Evolutionary conservation across 2,329 filamentous ascomycete genomes (phyloP).

Genomic region (Cordyceps cateniannulata): DNA sequence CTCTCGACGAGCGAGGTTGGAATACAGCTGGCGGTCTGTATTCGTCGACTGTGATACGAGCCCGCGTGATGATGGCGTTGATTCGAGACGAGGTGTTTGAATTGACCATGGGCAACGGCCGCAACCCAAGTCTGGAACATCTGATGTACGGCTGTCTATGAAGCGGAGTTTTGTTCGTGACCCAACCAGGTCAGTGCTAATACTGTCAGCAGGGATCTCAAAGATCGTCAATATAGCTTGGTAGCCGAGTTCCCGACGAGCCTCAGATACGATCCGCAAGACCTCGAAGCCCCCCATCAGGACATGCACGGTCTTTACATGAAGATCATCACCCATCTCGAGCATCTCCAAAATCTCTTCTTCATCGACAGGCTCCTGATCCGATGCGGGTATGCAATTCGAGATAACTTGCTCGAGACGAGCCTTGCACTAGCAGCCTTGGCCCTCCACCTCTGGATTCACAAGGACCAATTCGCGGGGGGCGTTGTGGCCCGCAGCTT

Average conservation of each 20-base stretch:
- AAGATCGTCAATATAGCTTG: conserved; percentile 26
- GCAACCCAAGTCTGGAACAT: conserved; percentile 15
- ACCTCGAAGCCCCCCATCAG: conserved; percentile 27
- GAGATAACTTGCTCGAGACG: conserved; percentile 34
- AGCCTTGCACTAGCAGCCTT: conserved; percentile 42
- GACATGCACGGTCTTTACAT: conserved; percentile 31
- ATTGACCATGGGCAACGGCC: conserved; percentile 38
- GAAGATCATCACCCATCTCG: conserved; percentile 40
- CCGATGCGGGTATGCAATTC: conserved; percentile 32
- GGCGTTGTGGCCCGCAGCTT: conserved; percentile 32
- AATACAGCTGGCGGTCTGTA: conserved; percentile 38
- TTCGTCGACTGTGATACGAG: conserved; percentile 38
- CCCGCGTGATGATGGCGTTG: conserved; percentile 39
- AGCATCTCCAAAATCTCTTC: conserved; percentile 51
- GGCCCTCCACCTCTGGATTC: conserved; percentile 42
- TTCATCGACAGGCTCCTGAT: conserved; percentile 51
- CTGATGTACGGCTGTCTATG: conserved; percentile 16
- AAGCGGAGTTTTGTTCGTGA: not conserved
- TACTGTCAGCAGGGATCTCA: conserved; percentile 25
- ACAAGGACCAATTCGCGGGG: conserved; percentile 37
- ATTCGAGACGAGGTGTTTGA: conserved; percentile 55
- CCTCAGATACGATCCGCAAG: conserved; percentile 31
- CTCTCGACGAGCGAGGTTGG: conserved; percentile 45
- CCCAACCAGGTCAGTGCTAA: not conserved
- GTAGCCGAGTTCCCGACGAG: conserved; percentile 30